These are phyloP conservation scores for Cyclotella baltica DNA, from an alignment of 108 stramenopile species.

Conservation along the genomic window DNA sequence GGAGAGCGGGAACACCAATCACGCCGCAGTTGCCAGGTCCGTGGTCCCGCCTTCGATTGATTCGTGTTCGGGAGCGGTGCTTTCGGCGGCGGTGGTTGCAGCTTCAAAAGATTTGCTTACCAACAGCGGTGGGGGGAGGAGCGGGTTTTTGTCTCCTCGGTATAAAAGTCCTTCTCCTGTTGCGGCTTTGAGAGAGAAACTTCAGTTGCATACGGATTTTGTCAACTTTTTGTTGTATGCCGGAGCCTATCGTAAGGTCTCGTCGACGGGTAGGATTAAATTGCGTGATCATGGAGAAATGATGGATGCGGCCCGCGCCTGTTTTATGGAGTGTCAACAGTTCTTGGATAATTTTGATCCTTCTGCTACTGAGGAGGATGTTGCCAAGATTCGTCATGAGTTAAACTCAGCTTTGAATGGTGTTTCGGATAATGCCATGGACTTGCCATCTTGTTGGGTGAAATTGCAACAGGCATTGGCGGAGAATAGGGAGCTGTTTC, in stretches of 20 bases:
- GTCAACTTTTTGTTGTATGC: slow-evolving; percentile 44
- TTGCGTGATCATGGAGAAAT: slow-evolving; percentile 54
- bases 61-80: slow-evolving; percentile 31
- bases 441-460: slow-evolving; percentile 33
- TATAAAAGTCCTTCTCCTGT: slow-evolving; percentile 2
- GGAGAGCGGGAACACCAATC: background rate
- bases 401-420: slow-evolving; percentile 19
- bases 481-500: background rate
- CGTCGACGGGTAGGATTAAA: slow-evolving; percentile 20
- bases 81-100: slow-evolving; percentile 39
- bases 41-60: slow-evolving; percentile 37
- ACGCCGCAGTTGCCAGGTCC: slow-evolving; percentile 11
- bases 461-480: slow-evolving; percentile 24
- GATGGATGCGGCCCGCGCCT: slow-evolving; percentile 28
- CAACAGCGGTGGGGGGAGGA: slow-evolving; percentile 1
- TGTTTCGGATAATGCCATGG: slow-evolving; percentile 21
- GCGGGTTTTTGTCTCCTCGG: slow-evolving; percentile 8
- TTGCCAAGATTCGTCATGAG: slow-evolving; percentile 10
- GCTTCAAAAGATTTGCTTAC: slow-evolving; percentile 31
- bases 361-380: slow-evolving; percentile 7
- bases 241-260: slow-evolving; percentile 39
- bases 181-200: slow-evolving; percentile 27
- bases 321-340: slow-evolving; percentile 28
- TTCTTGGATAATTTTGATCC: slow-evolving; percentile 20
- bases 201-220: slow-evolving; percentile 38